Evolutionary conservation across 768 basidiomycete species (phyloP).

Genomic region (Boletus barrowsii): DNA sequence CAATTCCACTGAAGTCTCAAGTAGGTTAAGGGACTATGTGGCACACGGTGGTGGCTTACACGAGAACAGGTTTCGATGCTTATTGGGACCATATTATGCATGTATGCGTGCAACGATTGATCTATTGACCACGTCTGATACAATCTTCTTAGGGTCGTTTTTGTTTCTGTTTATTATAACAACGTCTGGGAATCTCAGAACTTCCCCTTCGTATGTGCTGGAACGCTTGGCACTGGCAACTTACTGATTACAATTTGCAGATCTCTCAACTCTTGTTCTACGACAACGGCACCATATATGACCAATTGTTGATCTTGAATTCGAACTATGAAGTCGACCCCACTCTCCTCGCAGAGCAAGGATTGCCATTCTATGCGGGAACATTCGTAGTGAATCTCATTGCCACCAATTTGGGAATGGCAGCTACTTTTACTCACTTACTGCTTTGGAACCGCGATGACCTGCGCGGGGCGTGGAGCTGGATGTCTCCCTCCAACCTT

Average conservation of each 20-base stretch:
- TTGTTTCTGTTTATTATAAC: conserved; percentile 36
- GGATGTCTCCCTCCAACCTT: conserved; percentile 35
- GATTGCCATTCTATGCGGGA: too few relatives aligned
- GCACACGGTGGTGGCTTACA: not conserved
- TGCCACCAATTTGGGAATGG: too few relatives aligned
- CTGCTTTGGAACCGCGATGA: too few relatives aligned
- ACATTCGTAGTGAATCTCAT: too few relatives aligned
- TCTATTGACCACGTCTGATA: not conserved
- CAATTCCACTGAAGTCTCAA: conserved; percentile 54
- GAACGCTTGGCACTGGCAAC: not conserved
- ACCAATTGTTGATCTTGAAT: conserved; percentile 53
- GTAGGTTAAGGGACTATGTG: conserved; percentile 5
- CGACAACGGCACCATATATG: conserved; percentile 48
- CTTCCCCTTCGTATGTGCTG: conserved; percentile 49
- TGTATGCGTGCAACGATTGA: conserved; percentile 31
- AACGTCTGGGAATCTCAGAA: conserved; percentile 58
- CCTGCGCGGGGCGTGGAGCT: too few relatives aligned
- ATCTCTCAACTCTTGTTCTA: conserved; percentile 17
- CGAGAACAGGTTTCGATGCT: conserved; percentile 39
- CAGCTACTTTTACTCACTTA: too few relatives aligned
- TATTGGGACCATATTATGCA: conserved; percentile 49
- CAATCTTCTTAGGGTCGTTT: conserved; percentile 27
- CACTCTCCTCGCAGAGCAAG: too few relatives aligned
- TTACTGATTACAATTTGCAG: conserved; percentile 10
- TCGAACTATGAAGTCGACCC: conserved; percentile 27